Evolutionary conservation across 371 early-diverging fungal species (phyloP), one percentile per base, ranked within the genome.

Genomic region (Rhizomucor miehei): DNA sequence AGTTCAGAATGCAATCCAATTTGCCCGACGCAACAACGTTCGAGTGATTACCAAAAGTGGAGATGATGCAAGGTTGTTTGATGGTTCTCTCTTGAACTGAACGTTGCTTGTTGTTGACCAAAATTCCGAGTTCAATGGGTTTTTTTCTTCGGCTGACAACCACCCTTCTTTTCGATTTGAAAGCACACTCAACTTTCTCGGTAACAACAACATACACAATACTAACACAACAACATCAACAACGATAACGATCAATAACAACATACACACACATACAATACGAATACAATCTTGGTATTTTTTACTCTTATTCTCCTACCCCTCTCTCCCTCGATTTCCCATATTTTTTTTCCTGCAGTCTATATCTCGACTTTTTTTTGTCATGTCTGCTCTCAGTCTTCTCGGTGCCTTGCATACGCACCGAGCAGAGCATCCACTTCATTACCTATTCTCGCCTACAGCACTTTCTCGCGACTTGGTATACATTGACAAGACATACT

Each of bases 391-490:
- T 40, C 46, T 64, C 49, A 38, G 48, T 48, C 56, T 17, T 51
- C 45, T 35, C 44, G 12, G 29, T 44, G 39, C 48, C 6, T 24
- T 54, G 44, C 44, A 55, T 46, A 52, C 51, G 17, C 53, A 49
- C 6, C 43, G 54, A 37, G 54, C 59, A 20, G 57, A 52, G 3
- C 56, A 57, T 12, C 49, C 51, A 8, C 25, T 51, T 25, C 65
- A 65, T 48, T 58, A 65, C 37, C 57, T 75, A 16, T 75, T 75
- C 38, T 71, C 76, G 16, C 70, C 72, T 21, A 67, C 69, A 0
- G 38, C 56, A 2, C 36, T 64, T 14, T 50, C 64, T 9, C 41
- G 47, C 19, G 64, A 64, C 52, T 52, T 64, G 6, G 52, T 48
- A 12, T 64, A 64, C 29, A 52, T 64, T 16, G 64, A 64, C 24